phyloP scores from a whole-genome alignment of 139 green algal genomes.

The Chlorella sp. region DNA sequence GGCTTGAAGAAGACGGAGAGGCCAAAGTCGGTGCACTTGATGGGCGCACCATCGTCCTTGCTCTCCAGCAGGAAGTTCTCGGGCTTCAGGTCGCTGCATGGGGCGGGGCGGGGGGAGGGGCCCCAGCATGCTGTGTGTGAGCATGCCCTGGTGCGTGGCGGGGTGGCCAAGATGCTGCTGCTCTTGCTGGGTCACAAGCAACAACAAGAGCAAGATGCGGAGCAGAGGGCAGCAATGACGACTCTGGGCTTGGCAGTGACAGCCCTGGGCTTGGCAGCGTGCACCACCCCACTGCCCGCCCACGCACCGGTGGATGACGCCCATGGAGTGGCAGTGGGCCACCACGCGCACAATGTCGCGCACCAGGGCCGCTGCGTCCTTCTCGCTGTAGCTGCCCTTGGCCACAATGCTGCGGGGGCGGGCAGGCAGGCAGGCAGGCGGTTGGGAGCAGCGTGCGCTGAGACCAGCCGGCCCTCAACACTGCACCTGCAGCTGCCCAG shows the following conservation, averaged over 20 bases:
- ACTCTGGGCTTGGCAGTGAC: too few species aligned
- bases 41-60: conserved; percentile 59
- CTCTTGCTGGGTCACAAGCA: background rate
- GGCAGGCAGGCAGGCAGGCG: background rate
- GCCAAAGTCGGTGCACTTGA: conserved; percentile 97
- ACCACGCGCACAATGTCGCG: conserved; percentile 92
- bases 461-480: too few species aligned
- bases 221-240: too few species aligned
- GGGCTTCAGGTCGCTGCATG: conserved; percentile 81
- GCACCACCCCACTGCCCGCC: too few species aligned
- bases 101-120: too few species aligned
- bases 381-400: conserved; percentile 70
- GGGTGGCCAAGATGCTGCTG: too few species aligned
- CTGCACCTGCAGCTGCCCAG: too few species aligned
- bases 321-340: conserved; percentile 92
- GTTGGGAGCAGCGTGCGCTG: background rate
- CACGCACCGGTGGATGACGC: conserved; percentile 88
- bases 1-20: conserved; percentile 93
- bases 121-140: too few species aligned
- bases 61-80: conserved; percentile 98
- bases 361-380: conserved; percentile 81
- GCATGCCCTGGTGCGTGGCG: too few species aligned
- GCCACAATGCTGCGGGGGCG: conserved; percentile 7
- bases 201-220: too few species aligned
- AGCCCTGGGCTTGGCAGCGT: too few species aligned